phyloP scores from a whole-genome alignment of 805 yeast genomes.

The Ogataea ramenticola region DNA sequence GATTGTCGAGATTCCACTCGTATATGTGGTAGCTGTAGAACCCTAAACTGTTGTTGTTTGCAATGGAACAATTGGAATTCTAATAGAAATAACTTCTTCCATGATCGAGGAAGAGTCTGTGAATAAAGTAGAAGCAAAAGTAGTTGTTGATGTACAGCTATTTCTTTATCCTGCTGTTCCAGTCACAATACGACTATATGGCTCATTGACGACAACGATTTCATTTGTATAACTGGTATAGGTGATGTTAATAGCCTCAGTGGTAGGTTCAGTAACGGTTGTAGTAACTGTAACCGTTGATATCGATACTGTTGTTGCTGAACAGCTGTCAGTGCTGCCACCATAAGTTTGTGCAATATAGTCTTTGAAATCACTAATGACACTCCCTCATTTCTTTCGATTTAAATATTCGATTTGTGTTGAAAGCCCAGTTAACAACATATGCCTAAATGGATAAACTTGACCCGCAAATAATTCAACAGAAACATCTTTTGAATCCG shows the following conservation, averaged over 20 bases:
- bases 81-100: neutral
- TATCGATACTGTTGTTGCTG: neutral
- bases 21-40: neutral
- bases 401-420: constrained; percentile 6
- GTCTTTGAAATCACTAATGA: neutral
- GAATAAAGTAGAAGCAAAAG: no score
- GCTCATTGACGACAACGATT: no score
- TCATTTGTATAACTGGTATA: no score
- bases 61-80: neutral
- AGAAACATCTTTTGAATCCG: neutral
- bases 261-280: neutral
- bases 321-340: neutral
- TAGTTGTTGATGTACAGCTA: no score
- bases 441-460: constrained; percentile 13
- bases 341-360: neutral
- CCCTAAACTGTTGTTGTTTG: neutral
- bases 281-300: neutral
- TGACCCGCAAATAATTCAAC: constrained; percentile 6
- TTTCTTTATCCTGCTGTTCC: no score
- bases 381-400: constrained; percentile 8
- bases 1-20: neutral
- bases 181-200: no score
- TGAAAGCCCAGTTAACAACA: constrained; percentile 7
- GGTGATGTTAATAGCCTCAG: neutral
- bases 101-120: no score